Base-by-base conservation (phyloP, 441 rosid species). In the Oxalis stricta region DNA sequence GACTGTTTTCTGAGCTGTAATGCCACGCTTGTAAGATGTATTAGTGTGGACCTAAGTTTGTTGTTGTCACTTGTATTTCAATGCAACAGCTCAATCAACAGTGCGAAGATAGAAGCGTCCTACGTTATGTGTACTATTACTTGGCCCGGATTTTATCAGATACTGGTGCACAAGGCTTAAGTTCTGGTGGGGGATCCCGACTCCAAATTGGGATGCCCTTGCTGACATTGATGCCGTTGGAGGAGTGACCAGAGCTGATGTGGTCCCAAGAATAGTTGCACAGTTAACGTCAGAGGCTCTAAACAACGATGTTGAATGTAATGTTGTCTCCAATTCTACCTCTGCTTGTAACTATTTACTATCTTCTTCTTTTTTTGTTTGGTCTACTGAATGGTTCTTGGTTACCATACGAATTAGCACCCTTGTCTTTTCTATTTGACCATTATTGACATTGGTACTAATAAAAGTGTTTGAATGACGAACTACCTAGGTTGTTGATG, bases 51-150 rank as follows among this genome's bases (percentile, higher is more conserved):
- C 49, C 99, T 96, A 32, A 86, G 96, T 14, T 60, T 92, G 64
- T 96, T 96, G n/a, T 96, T 95, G 13, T 92, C 99, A 50, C 99
- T 92, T 59, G 95, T 92, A 44, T 86, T 92, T 96, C 96, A 83
- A 77, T 55, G 73, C 8, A 62, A 54, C 96, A 91, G 99, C 83
- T 92, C 48, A 60, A 67, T 70, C 99, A 92, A 72, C 99, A 92
- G 51, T 92, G 95, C 46, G 99, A 92, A 58, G 96, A 92, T 52
- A 71, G 82, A 72, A 87, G 56, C 59, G 82, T 92, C 46, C 78
- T 87, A 19, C 96, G 99, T 20, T 92, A 92, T 69, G 97, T 92
- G 32, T 92, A 87, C 64, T 92, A 92, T 65, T 87, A 87, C 77
- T 61, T 92, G 74, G 99, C 97, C 47, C 82, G 99, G 63, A 92